These are phyloP conservation scores for Cyberlindnera xishuangbannaensis DNA, from an alignment of 805 yeast species.

Conservation along the genomic window DNA sequence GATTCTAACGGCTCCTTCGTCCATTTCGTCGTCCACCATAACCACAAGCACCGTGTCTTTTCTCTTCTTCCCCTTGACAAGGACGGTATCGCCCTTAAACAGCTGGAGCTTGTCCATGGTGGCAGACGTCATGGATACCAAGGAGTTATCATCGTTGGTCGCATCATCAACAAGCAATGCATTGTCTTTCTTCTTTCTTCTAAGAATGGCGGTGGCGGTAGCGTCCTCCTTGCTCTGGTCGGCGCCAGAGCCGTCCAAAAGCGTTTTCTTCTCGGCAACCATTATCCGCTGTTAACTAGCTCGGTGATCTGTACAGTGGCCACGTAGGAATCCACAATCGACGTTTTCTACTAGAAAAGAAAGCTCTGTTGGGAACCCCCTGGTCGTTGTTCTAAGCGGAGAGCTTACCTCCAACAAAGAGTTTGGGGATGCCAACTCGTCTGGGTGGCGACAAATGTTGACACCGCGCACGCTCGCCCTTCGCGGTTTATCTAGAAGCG, in stretches of 20 bases:
- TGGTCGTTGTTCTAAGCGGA: no score
- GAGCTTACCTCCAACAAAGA: no score
- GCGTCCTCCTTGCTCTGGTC: conserved; percentile 51
- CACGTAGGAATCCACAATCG: no score
- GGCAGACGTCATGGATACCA: conserved; percentile 88
- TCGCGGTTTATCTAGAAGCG: no score
- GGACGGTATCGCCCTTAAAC: conserved; percentile 96
- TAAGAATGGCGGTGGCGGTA: conserved; percentile 95
- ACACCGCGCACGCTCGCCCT: no score
- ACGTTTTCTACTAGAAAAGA: no score
- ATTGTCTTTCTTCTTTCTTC: conserved; percentile 97
- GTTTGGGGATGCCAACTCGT: no score
- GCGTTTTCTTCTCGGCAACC: conserved; percentile 34
- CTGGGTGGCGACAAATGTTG: no score
- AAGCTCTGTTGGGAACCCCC: no score
- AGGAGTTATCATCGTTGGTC: conserved; percentile 93
- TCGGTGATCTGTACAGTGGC: conserved; percentile 1
- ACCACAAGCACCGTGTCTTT: conserved; percentile 96
- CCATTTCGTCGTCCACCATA: conserved; percentile 92
- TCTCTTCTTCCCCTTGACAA: conserved; percentile 97
- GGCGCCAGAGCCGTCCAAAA: conserved; percentile 65
- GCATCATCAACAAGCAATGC: conserved; percentile 94
- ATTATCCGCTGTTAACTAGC: no score
- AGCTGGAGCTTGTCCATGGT: conserved; percentile 93
- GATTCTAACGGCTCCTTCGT: conserved; percentile 89